A percentile compares a stretch with the other conserved stretches of the same genome.
These are phyloP conservation scores for Lyophyllum decastes DNA, from an alignment of 768 basidiomycete species.

Conservation along the genomic window DNA sequence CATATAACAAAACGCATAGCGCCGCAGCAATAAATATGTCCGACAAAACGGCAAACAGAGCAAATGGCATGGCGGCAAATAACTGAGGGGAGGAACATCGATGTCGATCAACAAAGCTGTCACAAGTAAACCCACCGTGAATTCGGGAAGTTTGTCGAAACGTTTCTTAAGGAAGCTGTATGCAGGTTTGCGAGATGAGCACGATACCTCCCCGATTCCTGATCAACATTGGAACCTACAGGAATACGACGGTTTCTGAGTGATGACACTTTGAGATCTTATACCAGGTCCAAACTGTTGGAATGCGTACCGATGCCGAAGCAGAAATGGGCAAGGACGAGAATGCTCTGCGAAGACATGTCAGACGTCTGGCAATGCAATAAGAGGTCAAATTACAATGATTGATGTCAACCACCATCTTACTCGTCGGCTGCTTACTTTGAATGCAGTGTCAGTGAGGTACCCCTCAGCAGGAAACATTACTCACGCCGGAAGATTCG, in stretches of 20 bases:
- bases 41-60: conserved; percentile 43
- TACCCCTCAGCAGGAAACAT: neutral
- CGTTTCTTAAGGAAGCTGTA: conserved; percentile 41
- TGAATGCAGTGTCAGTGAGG: neutral
- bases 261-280: neutral
- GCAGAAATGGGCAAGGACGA: conserved; percentile 30
- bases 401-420: conserved; percentile 32
- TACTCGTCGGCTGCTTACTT: conserved; percentile 31
- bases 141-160: conserved; percentile 30
- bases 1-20: conserved; percentile 42
- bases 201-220: neutral
- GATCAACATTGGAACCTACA: conserved; percentile 17
- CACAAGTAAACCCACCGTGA: conserved; percentile 27
- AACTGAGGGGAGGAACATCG: conserved; percentile 24
- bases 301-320: conserved; percentile 37
- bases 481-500: conserved; percentile 32
- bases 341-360: conserved; percentile 16
- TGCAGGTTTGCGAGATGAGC: neutral
- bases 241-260: conserved; percentile 35
- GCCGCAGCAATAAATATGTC: conserved; percentile 45
- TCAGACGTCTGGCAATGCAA: neutral
- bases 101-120: neutral
- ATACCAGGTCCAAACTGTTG: neutral
- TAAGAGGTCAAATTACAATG: conserved; percentile 25
- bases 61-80: conserved; percentile 44